Base-by-base conservation (phyloP, 441 rosid genomes). In the Sinapis alba region DNA sequence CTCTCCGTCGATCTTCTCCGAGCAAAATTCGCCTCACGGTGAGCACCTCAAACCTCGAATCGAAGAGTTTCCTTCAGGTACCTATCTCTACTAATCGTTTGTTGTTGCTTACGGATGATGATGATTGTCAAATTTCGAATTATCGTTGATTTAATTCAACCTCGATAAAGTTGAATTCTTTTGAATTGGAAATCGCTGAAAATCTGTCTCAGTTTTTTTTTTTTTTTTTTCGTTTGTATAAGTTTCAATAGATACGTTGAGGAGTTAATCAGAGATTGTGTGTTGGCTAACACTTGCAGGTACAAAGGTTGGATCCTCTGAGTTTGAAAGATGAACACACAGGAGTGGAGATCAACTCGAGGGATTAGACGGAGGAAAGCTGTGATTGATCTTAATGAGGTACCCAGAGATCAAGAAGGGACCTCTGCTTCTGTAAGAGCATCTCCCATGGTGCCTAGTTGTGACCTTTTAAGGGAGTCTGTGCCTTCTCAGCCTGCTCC, bases 341-440 rank as follows among this genome's bases (percentile, higher is more conserved):
- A 80, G 72, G 84, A 83, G 59, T 66, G 38, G 19, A 87, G 86
- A 81, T 64, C 86, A 53, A 19, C 13, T 78, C 77, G 90, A 66
- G 93, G 84, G 34, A 82, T 78, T 64, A 83, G 92, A 62, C 82
- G 91, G 74, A 88, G 95, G 83, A 93, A 87, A 83, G 63, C 85
- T 1, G 63, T 74, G 79, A 80, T 80, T 67, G 96, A 91, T 81
- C 85, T 95, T 21, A 90, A 85, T 62, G 84, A 51, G 19, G 87
- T 88, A 26, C 92, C 91, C 65, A 80, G 86, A 59, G 92, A 89
- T 65, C 91, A 81, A 23, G 93, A 85, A 84, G 98, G 94, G 57
- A 82, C 87, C 65, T 91, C 93, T 0, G 73, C 64, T 54, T 84
- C 78, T 56, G 83, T 56, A 38, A 77, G 71, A 21, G 20, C 65